A percentile compares a stretch with the other conserved stretches of the same genome.
These are phyloP conservation scores for Aspergillus bertholletiae DNA, from an alignment of 495 filamentous ascomycete species.

Conservation along the genomic window DNA sequence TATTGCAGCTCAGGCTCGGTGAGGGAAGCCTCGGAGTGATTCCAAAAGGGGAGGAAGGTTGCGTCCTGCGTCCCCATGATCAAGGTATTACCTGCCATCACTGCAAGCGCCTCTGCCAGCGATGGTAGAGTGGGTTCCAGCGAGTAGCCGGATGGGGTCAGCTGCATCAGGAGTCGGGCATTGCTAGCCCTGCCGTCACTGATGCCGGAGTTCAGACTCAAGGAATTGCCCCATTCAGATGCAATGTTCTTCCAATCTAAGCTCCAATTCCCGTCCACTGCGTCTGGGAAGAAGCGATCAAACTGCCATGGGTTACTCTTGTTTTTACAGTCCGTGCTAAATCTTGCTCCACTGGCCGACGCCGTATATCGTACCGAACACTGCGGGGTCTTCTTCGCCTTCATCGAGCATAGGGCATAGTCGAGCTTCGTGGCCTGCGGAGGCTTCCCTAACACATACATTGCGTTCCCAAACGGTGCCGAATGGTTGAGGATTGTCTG, in stretches of 20 bases:
- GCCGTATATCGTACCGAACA: slow-evolving; percentile 64
- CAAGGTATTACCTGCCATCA: slow-evolving; percentile 61
- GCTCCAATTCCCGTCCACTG: slow-evolving; percentile 23
- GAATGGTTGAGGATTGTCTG: slow-evolving; percentile 64
- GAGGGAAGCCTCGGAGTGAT: slow-evolving; percentile 38
- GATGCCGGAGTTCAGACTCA: slow-evolving; percentile 60
- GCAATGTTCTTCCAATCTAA: slow-evolving; percentile 60
- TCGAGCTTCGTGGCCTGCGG: slow-evolving; percentile 20
- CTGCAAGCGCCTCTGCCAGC: slow-evolving; percentile 63
- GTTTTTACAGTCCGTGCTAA: slow-evolving; percentile 58
- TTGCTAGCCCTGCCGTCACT: slow-evolving; percentile 56
- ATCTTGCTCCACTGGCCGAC: slow-evolving; percentile 48
- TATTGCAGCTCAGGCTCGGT: slow-evolving; percentile 35
- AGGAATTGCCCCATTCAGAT: slow-evolving; percentile 48
- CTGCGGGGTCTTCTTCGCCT: slow-evolving; percentile 50
- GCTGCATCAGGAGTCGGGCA: slow-evolving; percentile 59
- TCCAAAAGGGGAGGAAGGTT: slow-evolving; percentile 57
- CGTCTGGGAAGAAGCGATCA: slow-evolving; percentile 31
- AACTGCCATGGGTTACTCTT: slow-evolving; percentile 48
- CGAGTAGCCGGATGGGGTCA: slow-evolving; percentile 26
- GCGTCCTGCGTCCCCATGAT: slow-evolving; percentile 48
- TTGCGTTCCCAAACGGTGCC: slow-evolving; percentile 36
- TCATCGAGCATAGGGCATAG: slow-evolving; percentile 63
- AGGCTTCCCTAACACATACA: slow-evolving; percentile 63
- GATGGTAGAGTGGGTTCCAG: slow-evolving; percentile 51